Base-by-base conservation (phyloP, 768 basidiomycete genomes). In the Collybia sordida region DNA sequence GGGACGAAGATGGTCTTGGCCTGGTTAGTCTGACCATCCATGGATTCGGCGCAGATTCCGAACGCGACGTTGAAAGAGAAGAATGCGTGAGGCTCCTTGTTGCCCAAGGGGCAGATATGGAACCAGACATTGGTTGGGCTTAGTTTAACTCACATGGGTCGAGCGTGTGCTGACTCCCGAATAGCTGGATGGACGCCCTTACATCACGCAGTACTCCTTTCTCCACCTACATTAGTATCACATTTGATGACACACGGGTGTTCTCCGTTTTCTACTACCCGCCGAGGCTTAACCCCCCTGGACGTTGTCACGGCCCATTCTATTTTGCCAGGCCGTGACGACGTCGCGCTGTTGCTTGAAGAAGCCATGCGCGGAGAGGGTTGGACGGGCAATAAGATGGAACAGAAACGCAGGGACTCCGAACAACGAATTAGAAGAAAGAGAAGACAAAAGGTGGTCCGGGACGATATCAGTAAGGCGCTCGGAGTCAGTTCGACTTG, bases 161-260 rank as follows among this genome's bases (percentile, higher is more conserved):
- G 9, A 14, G 31, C 14, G 14, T 31, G 3, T 14, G 9, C 31
- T 31, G 9, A 31, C 31, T 11, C 14, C 31, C 14, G 14, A 31
- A 31, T 59, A 97, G 94, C 82, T 52, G 95, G 96, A 27, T 98
- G 97, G 97, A 93, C 92, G 8, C 85, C 95, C 3, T 75, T 99
- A 11, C 96, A 98, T 61, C 87, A 96, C 70, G 93, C 96, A 6
- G 90, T 90, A 6, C 70, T 98, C 45, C 73, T 91, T 31, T 85
- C 92, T 11, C 93, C 96, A 25, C 90, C 95, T 2, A 94, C 94
- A 2, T 73, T 98, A 18, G 81, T 98, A 18, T 93, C 94, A 0
- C 88, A 93, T 74, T 76, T 99, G 19, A 86, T 98, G 71, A 96
- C 92, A 9, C 90, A 93, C 58, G 92, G 93, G 40, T 92, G 91